Base-by-base conservation (phyloP, 2,329 filamentous ascomycete species). In the Pseudogymnoascus sp. region DNA sequence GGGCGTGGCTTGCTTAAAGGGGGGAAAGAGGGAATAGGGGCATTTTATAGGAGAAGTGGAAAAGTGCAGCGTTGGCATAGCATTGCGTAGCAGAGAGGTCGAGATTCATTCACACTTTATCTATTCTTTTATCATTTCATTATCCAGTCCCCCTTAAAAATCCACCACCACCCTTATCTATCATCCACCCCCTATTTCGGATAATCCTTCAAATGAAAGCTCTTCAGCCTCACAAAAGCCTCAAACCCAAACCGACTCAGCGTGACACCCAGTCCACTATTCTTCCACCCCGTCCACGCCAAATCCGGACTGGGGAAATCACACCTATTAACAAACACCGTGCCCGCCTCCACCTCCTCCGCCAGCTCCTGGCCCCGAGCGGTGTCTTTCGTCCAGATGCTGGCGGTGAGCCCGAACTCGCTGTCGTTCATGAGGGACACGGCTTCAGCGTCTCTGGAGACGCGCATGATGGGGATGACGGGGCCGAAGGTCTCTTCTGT, bases 281-380 rank as follows among this genome's bases (percentile, higher is more conserved):
- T 92, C 79, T 97, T 97, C 92, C 92, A 97, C 9, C 93, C 93
- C 2, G 92, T 94, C 91, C 91, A 96, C n/a, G 92, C 91, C 67
- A 96, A 83, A 74, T 96, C 91, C 89, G 93, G 91, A 73, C 88
- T 91, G 57, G 93, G 93, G 74, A 85, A 97, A 74, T 97, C 93
- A 71, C 90, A 92, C 69, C 93, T 85, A 74, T 97, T 97, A 69
- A 97, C 90, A 76, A 97, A 97, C 57, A 97, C 92, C 1, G 93
- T 97, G 41, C 93, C 93, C 50, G 93, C 92, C 73, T 97, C 92
- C 57, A 97, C 85, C 58, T 86, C 80, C 61, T 94, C 87, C 38
- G 88, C 85, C 59, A 97, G 80, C 72, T 89, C 82, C 68, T 92
- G 86, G 14, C 88, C 93, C 71, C 81, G 86, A 50, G 78, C 80